These are phyloP conservation scores for Alloteropsis angusta DNA, from an alignment of 202 grass and related monocot genomes.

Conservation along the genomic window DNA sequence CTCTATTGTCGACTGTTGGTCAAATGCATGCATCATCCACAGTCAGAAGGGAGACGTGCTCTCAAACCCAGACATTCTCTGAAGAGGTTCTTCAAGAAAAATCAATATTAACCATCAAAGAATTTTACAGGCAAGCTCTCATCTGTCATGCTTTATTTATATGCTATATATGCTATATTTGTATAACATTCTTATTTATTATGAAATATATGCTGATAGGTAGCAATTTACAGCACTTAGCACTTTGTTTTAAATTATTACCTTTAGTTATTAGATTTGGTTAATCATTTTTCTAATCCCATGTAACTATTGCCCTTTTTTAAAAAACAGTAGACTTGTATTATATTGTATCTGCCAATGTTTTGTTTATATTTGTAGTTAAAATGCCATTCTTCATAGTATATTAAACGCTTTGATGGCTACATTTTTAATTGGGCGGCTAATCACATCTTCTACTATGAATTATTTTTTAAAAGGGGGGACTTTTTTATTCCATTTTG, in stretches of 20 bases:
- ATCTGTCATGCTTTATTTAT: constrained; percentile 13
- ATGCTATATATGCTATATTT: neutral
- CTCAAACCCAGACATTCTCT: constrained; percentile 20
- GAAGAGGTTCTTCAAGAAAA: constrained; percentile 69
- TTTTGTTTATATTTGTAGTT: neutral
- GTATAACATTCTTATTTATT: neutral
- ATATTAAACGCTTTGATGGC: neutral
- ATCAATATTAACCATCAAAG: constrained; percentile 73
- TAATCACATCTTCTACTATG: neutral
- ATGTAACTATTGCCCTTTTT: neutral
- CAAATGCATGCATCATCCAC: constrained; percentile 19
- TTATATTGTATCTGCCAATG: neutral
- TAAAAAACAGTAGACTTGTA: neutral
- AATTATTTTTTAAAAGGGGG: neutral
- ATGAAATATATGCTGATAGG: neutral
- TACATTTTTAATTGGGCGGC: neutral
- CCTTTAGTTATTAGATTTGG: neutral
- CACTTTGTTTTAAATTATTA: neutral
- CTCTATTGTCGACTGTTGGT: neutral
- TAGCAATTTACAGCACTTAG: neutral
- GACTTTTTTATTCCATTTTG: neutral
- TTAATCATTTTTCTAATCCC: constrained; percentile 2
- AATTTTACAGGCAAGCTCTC: constrained; percentile 63
- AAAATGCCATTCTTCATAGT: neutral
- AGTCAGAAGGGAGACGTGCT: neutral